phyloP scores from a whole-genome alignment of 257 asterid genomes.

The Solanum etuberosum region DNA sequence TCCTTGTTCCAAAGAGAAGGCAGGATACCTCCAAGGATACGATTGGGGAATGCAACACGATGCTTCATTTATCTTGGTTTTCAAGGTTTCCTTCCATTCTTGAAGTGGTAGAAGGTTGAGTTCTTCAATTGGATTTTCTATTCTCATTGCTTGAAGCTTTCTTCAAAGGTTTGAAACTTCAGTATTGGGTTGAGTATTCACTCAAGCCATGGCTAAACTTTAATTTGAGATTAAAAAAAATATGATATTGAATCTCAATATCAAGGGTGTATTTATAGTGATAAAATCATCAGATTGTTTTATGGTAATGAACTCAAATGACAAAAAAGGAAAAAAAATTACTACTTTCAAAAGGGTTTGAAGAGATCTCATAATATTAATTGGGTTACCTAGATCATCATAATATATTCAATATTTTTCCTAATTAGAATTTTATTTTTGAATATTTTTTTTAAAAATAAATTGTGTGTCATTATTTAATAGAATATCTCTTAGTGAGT shows the following conservation, averaged over 20 bases:
- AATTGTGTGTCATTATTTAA: background rate
- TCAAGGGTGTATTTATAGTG: background rate
- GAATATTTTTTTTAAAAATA: no score
- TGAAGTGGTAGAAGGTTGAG: background rate
- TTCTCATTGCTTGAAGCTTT: background rate
- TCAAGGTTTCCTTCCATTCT: no score
- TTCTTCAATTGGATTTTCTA: background rate
- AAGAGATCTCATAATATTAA: background rate
- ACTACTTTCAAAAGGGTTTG: background rate
- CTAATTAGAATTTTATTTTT: background rate
- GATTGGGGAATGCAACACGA: no score
- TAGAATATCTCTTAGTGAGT: background rate
- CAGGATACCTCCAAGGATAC: no score
- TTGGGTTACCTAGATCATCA: background rate
- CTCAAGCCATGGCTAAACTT: background rate
- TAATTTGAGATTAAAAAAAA: background rate
- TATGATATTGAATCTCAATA: background rate
- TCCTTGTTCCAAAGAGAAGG: no score
- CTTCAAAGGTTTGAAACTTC: background rate
- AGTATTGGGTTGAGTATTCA: background rate
- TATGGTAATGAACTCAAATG: background rate
- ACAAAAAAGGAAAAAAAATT: no score
- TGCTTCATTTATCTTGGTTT: no score
- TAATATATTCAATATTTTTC: no score
- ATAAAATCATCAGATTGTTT: no score